A percentile compares a stretch with the other conserved stretches of the same genome.
Evolutionary conservation across 2,329 filamentous ascomycete species (phyloP).

Genomic region (Aspergillus floridensis): DNA sequence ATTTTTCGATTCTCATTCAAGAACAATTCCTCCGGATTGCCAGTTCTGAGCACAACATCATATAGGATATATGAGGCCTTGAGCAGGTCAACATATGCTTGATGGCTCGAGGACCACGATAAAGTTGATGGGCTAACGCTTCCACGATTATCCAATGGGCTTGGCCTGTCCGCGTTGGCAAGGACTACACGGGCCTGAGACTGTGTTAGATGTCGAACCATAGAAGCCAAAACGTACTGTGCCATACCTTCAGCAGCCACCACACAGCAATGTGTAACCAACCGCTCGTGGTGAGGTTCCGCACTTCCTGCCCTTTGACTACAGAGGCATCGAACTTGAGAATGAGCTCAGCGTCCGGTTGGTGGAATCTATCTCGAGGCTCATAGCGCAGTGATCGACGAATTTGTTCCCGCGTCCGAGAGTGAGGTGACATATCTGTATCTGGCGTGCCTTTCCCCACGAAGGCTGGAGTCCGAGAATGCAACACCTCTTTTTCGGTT

Average conservation of each 20-base stretch:
- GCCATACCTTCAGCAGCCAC: constrained; percentile 33
- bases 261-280: constrained; percentile 33
- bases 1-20: constrained; percentile 32
- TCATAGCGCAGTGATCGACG: constrained; percentile 28
- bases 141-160: constrained; percentile 18
- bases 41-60: constrained; percentile 29
- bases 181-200: constrained; percentile 23
- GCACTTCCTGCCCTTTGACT: constrained; percentile 21
- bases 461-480: not conserved
- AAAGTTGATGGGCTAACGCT: constrained; percentile 25
- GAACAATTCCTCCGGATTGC: constrained; percentile 19
- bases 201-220: not conserved
- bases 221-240: not conserved
- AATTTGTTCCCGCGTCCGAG: constrained; percentile 24
- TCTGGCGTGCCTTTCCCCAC: not conserved
- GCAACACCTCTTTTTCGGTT: constrained; percentile 1
- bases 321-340: constrained; percentile 21
- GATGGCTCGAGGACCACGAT: constrained; percentile 22
- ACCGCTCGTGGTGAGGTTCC: constrained; percentile 25
- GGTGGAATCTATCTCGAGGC: constrained; percentile 25
- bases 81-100: constrained; percentile 32
- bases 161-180: constrained; percentile 22
- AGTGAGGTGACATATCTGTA: constrained; percentile 23
- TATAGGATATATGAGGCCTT: constrained; percentile 35
- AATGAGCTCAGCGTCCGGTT: constrained; percentile 20